These are phyloP conservation scores for Vitis amurensis DNA, from an alignment of 164 flowering plant genomes.

Conservation along the genomic window DNA sequence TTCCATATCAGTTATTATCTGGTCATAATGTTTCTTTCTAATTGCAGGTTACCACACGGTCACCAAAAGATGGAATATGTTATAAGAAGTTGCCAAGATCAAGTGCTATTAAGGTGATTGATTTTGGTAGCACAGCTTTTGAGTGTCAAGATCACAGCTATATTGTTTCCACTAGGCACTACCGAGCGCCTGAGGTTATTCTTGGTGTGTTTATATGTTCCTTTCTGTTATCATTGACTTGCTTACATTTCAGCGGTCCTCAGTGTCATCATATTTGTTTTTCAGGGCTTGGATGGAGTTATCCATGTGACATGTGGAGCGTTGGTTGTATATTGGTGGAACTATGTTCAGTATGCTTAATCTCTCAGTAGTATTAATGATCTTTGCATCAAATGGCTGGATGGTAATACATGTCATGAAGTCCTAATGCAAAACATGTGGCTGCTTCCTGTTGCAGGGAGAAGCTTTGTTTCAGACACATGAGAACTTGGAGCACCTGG, in stretches of 20 bases:
- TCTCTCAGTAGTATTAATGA: too few relatives aligned
- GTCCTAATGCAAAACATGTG: too few relatives aligned
- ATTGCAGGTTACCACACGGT: slow-evolving; percentile 20
- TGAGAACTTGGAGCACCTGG: slow-evolving; percentile 76
- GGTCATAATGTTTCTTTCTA: not conserved
- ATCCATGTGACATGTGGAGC: slow-evolving; percentile 87
- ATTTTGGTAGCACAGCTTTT: slow-evolving; percentile 86
- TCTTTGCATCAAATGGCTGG: too few relatives aligned
- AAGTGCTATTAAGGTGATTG: slow-evolving; percentile 83
- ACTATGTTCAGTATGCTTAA: slow-evolving; percentile 57
- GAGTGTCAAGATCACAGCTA: slow-evolving; percentile 69
- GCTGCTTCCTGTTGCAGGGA: slow-evolving; percentile 38
- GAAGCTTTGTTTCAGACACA: slow-evolving; percentile 83
- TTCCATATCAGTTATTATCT: not conserved
- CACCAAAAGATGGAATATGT: slow-evolving; percentile 18
- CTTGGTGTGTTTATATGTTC: slow-evolving; percentile 43
- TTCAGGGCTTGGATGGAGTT: slow-evolving; percentile 84
- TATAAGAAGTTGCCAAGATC: slow-evolving; percentile 57
- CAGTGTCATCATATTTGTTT: not conserved
- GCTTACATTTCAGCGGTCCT: not conserved
- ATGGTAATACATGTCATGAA: too few relatives aligned
- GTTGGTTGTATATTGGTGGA: slow-evolving; percentile 81
- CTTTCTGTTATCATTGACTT: not conserved
- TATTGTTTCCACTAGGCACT: slow-evolving; percentile 78
- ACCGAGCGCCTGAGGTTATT: slow-evolving; percentile 88